Evolutionary conservation across 441 rosid species (phyloP), one percentile per base, ranked within the genome.

Genomic region (Mallotus japonicus): DNA sequence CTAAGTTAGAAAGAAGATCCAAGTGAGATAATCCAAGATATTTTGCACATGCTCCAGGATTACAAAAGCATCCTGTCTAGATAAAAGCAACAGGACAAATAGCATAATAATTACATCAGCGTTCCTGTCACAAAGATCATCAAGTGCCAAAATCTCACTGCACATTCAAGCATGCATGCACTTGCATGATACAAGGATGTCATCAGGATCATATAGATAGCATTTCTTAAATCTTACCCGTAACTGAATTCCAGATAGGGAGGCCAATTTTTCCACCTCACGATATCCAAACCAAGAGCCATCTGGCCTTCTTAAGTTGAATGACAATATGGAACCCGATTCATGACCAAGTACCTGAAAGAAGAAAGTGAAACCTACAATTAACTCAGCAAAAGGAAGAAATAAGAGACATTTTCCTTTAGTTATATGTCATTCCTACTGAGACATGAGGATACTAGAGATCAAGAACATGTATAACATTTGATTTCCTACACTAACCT

Each of bases 1-100:
- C 98, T 63, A 90, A 76, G 78, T 92, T 95, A 28, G 91, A 90
- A 72, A 91, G 86, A 81, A 95, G 87, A 88, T 90, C 98, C 20
- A 74, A 76, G 83, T 95, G 97, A 82, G 98, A 87, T 78, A 95
- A 88, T 71, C 86, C 85, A 78, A 95, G 95, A 85, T 90, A 90
- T 82, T 95, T 95, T 56, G 97, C 96, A 84, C 99, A 95, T 67
- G 99, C 97, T 70, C 99, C 99, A 22, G 99, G 99, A 85, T 95
- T 95, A 87, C 99, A 92, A 84, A 95, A 95, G 87, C 99, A 95
- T 78, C 99, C 99, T 84, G 99, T 92, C 99, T 95, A 87, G 72
- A 87, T 78, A 73, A 75, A 84, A 83, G 59, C 32, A 74, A 20
- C 65, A 81, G 63, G 53, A 62, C 61, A 73, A 65, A 79, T 22